Conservation (phyloP, 1,284 basidiomycete genomes). For the Leccinum fuscescens region DNA sequence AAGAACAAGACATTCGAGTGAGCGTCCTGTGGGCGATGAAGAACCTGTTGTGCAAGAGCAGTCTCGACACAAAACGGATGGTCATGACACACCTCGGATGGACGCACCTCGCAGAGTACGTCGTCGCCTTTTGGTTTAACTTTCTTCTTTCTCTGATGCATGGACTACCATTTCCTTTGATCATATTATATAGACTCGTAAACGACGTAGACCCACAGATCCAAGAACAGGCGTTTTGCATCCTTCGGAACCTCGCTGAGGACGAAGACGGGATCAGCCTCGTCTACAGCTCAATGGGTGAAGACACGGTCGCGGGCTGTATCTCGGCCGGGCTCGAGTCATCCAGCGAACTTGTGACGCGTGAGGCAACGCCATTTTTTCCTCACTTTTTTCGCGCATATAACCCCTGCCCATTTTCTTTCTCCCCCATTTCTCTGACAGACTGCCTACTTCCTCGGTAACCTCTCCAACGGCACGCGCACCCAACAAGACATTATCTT, state of each 20-base stretch:
- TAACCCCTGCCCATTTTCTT: neutral
- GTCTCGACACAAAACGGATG: slow-evolving; percentile 53
- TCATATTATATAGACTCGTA: slow-evolving; percentile 40
- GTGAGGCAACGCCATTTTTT: slow-evolving; percentile 42
- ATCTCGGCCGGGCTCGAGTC: slow-evolving; percentile 49
- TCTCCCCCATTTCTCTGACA: slow-evolving; percentile 23
- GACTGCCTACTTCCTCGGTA: slow-evolving; percentile 59
- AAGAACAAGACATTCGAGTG: slow-evolving; percentile 57
- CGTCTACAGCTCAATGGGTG: slow-evolving; percentile 52
- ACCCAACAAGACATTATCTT: slow-evolving; percentile 51
- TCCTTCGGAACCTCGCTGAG: slow-evolving; percentile 63
- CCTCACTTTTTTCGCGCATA: neutral
- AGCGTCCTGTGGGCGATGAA: slow-evolving; percentile 82
- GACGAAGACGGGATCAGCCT: slow-evolving; percentile 59
- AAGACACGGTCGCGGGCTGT: slow-evolving; percentile 42
- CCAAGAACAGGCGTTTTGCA: slow-evolving; percentile 65
- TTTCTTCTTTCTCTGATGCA: neutral
- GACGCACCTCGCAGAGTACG: slow-evolving; percentile 51
- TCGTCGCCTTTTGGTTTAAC: slow-evolving; percentile 10
- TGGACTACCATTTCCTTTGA: neutral
- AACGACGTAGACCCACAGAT: slow-evolving; percentile 49
- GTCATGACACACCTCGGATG: slow-evolving; percentile 69
- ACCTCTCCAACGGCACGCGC: slow-evolving; percentile 58
- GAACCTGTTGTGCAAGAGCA: slow-evolving; percentile 69
- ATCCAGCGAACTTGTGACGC: slow-evolving; percentile 48